Percentiles rank a stretch among this genome's conserved stretches.
Conservation (phyloP, 2,329 filamentous ascomycete species). For the Phialemonium atrogriseum region DNA sequence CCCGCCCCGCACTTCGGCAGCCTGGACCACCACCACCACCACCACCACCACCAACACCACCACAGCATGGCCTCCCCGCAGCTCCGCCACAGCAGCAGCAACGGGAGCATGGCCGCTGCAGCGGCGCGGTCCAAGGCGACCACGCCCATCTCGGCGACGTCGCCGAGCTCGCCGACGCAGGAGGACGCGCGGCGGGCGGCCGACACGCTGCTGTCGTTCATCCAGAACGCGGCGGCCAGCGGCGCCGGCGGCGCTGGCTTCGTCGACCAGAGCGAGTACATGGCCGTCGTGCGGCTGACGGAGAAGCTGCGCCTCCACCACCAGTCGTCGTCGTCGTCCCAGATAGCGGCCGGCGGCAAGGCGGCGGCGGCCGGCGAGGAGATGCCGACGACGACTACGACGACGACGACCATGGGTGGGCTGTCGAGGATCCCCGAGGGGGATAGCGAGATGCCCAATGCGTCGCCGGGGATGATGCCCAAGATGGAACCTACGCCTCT, state of each 20-base stretch:
- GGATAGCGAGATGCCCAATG: slow-evolving; percentile 41
- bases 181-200: slow-evolving; percentile 80
- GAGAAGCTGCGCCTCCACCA: slow-evolving; percentile 73
- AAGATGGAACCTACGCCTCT: slow-evolving; percentile 29
- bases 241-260: too few species aligned
- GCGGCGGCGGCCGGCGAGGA: not conserved
- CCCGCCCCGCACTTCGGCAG: slow-evolving; percentile 28
- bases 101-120: slow-evolving; percentile 36
- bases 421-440: slow-evolving; percentile 49
- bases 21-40: slow-evolving; percentile 34
- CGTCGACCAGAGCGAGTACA: slow-evolving; percentile 68
- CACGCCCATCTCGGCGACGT: slow-evolving; percentile 21
- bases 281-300: slow-evolving; percentile 72
- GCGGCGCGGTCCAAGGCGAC: slow-evolving; percentile 11
- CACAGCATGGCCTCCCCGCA: slow-evolving; percentile 31
- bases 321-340: too few species aligned
- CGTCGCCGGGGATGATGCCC: slow-evolving; percentile 19
- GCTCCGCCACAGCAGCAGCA: slow-evolving; percentile 44
- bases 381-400: slow-evolving; percentile 2
- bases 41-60: slow-evolving; percentile 24
- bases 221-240: slow-evolving; percentile 65
- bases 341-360: slow-evolving; percentile 15
- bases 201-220: slow-evolving; percentile 73
- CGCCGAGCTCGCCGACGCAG: slow-evolving; percentile 62
- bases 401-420: slow-evolving; percentile 37